phyloP scores from a whole-genome alignment of 192 early-diverging fungal genomes.

The Entomortierella lignicola region DNA sequence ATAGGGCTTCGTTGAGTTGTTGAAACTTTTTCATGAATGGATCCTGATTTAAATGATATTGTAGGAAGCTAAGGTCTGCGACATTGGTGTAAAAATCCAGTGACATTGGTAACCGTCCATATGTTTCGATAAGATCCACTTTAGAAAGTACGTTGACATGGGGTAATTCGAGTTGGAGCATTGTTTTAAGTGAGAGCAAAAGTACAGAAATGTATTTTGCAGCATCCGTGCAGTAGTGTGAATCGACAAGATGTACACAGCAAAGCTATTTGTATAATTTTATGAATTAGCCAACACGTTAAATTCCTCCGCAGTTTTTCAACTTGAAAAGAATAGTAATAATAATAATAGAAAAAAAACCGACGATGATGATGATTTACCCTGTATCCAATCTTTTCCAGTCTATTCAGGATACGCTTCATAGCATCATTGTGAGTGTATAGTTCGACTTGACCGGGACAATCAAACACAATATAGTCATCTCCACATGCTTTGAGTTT shows the following conservation, averaged over 20 bases:
- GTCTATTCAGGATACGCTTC: conserved; percentile 75
- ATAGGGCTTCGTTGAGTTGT: conserved; percentile 84
- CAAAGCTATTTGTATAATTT: too few relatives aligned
- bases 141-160: conserved; percentile 98
- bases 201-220: conserved; percentile 94
- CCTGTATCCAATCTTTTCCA: conserved; percentile 78
- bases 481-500: conserved; percentile 75
- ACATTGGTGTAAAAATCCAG: conserved; percentile 97
- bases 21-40: conserved; percentile 72
- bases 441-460: conserved; percentile 97
- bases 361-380: conserved; percentile 51
- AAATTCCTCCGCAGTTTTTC: background rate
- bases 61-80: conserved; percentile 86
- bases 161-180: conserved; percentile 94
- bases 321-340: conserved; percentile 1
- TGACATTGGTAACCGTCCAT: conserved; percentile 84
- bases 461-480: conserved; percentile 96
- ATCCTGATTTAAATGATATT: conserved; percentile 80
- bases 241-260: conserved; percentile 89
- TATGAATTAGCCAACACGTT: too few relatives aligned
- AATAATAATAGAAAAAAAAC: conserved; percentile 15
- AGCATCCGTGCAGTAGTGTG: conserved; percentile 93
- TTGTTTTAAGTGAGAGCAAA: conserved; percentile 89
- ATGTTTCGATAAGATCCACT: conserved; percentile 88
- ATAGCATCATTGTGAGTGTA: conserved; percentile 94